Evolutionary conservation across 306 rosid species (phyloP), one percentile per base, ranked within the genome.

Genomic region (Carpinus viminea): DNA sequence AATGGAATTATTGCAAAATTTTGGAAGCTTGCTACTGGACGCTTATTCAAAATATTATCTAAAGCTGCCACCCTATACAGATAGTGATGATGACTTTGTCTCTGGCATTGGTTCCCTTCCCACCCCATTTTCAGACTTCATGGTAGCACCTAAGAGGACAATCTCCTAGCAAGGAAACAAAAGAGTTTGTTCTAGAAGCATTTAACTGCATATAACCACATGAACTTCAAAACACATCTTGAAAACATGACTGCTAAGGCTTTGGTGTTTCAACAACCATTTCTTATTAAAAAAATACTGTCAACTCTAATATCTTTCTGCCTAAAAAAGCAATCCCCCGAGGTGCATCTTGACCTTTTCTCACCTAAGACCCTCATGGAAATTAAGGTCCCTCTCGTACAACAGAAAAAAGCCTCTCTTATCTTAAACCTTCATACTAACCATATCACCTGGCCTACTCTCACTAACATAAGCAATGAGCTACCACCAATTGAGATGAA

Each of bases 341-440:
- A 12, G 45, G 45, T 24, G 69, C 69, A 28, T 9, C 12, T 62
- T 62, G 13, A 62, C 9, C 17, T 28, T 62, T 15, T 62, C 69
- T 31, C 69, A 20, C 18, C 3, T 1, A 62, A 15, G 31, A 34
- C 5, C 45, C 43, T 31, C 8, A 5, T 31, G 8, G 28, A 31
- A 7, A 12, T 53, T 4, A 1, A 53, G 8, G 12, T 62, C n/a
- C 12, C 69, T 41, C 45, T 8, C 1, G 45, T 31, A 31, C 9
- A 62, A 62, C 20, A 62, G 68, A 31, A 7, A 36, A 62, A 28
- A 62, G 16, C 69, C 69, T 62, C 69, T 62, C 69, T 28, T 62
- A 16, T 62, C 43, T 62, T 31, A 12, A 31, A 62, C 12, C 69
- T 4, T 4, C 59, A 17, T 15, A 13, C 15, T 31, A 62, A 62